phyloP scores from a whole-genome alignment of 139 green algal species.

The Chlamydomonas sp. region DNA sequence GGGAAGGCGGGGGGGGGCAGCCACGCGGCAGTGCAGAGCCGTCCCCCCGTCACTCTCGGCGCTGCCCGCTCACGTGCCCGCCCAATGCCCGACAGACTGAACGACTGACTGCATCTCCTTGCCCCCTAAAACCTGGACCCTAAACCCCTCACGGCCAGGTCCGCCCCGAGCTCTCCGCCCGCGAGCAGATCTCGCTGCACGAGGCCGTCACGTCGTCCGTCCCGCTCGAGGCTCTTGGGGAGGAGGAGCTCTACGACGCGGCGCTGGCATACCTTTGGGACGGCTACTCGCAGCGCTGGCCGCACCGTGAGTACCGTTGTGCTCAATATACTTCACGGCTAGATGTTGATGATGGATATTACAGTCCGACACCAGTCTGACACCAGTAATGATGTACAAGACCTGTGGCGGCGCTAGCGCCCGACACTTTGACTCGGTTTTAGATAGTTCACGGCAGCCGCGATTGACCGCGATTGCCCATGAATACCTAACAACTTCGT shows the following conservation, averaged over 20 bases:
- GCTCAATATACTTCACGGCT: background rate
- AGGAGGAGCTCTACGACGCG: conserved; percentile 10
- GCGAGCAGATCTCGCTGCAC: conserved; percentile 1
- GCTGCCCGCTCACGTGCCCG: too few species aligned
- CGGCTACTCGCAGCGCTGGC: conserved; percentile 3
- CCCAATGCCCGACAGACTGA: too few species aligned
- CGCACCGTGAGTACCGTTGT: conserved; percentile 1
- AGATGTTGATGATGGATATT: conserved; percentile 2
- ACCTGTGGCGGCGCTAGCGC: too few species aligned
- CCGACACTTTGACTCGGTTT: too few species aligned
- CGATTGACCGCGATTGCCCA: too few species aligned
- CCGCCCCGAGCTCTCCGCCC: too few species aligned
- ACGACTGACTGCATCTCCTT: background rate
- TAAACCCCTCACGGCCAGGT: background rate
- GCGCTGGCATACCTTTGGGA: conserved; percentile 8
- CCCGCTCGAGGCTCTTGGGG: background rate
- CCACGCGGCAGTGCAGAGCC: background rate
- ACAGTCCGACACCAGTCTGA: too few species aligned
- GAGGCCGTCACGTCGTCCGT: background rate
- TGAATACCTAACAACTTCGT: too few species aligned
- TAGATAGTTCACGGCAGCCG: too few species aligned
- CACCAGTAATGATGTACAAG: too few species aligned
- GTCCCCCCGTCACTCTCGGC: background rate
- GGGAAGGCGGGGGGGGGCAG: too few species aligned
- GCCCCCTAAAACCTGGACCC: background rate